phyloP scores from a whole-genome alignment of 768 basidiomycete species.

The Guyanaporus albipodus region DNA sequence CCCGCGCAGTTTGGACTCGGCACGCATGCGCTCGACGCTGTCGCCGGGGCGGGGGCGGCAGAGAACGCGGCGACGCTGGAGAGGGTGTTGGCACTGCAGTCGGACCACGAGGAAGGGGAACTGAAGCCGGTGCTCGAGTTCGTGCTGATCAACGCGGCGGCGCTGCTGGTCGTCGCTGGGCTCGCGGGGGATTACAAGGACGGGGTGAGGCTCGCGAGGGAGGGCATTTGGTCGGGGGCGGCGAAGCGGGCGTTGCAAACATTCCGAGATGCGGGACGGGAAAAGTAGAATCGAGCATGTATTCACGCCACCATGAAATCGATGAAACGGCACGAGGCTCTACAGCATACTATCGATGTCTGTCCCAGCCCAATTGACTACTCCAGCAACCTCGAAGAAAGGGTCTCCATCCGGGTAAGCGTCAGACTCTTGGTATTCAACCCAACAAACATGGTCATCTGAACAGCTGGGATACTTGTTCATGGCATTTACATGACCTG shows the following conservation, averaged over 20 bases:
- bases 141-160: constrained; percentile 87
- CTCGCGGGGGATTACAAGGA: constrained; percentile 63
- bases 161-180: constrained; percentile 82
- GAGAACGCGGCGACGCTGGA: constrained; percentile 80
- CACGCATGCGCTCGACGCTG: constrained; percentile 62
- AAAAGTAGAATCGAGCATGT: too few species aligned
- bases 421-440: too few species aligned
- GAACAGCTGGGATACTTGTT: too few species aligned
- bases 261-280: constrained; percentile 43
- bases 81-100: constrained; percentile 48
- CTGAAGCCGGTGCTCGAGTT: constrained; percentile 75
- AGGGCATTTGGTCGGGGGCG: constrained; percentile 53
- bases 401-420: too few species aligned
- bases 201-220: constrained; percentile 64
- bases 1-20: constrained; percentile 77
- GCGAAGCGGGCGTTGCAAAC: constrained; percentile 56
- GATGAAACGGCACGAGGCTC: too few species aligned
- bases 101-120: constrained; percentile 45
- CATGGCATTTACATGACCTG: too few species aligned
- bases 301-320: too few species aligned
- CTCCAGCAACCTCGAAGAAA: too few species aligned
- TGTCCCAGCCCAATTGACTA: too few species aligned
- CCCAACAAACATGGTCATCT: too few species aligned
- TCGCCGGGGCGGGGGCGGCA: constrained; percentile 66
- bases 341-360: too few species aligned